Evolutionary conservation across 345 rosid species (phyloP), one percentile per base, ranked within the genome.

Genomic region (Mangifera indica): DNA sequence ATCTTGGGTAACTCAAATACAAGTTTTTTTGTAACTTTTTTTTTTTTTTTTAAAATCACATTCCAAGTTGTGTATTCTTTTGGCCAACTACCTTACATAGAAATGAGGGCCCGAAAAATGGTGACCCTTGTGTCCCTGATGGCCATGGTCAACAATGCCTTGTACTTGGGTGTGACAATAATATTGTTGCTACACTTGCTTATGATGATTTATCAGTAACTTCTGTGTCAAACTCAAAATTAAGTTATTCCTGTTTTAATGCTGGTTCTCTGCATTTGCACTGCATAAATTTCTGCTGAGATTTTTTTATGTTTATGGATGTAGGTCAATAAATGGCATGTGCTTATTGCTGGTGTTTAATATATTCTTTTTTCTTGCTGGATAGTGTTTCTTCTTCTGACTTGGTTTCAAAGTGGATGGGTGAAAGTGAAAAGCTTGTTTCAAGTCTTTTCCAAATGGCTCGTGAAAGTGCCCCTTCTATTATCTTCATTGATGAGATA

Each of bases 351-450:
- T 55, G 26, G 53, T 60, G 49, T 37, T 69, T 25, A 10, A 26
- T 37, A 11, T 63, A 2, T 51, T 52, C n/a, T 76, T 60, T 74
- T 66, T 67, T 74, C 64, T 76, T 72, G 64, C 22, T 66, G 77
- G 21, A 55, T 68, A 93, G 98, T 76, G 86, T 93, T 68, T 93
- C 98, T 77, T 93, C 98, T 11, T 93, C 97, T 34, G 98, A 93
- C 83, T 87, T 91, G 73, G 97, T 93, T 64, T 93, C 98, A 51
- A 93, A 93, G 82, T 93, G 98, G 98, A 93, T 93, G 98, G 98
- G 97, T 66, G 98, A 93, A 81, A 93, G 98, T 79, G 98, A 93
- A 76, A 93, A 93, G 86, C 84, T 93, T 48, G 98, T 93, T 22
- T 85, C 98, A 63, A 93, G 86, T 77, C 97, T 93, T 76, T 91